phyloP scores from a whole-genome alignment of 2,329 filamentous ascomycete species.

The Periglandula ipomoeae region DNA sequence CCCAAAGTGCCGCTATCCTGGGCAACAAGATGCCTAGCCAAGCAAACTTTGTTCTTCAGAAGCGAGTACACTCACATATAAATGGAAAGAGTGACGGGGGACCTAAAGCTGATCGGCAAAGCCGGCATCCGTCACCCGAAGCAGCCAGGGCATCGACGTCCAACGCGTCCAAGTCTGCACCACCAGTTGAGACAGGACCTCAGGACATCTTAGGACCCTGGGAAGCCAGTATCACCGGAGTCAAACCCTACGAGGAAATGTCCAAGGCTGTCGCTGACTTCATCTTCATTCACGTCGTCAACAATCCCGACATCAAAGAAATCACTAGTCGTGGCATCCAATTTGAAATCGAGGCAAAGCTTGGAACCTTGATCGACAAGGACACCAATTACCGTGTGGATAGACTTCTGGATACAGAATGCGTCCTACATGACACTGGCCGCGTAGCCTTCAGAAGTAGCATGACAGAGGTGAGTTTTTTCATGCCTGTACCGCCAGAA shows the following conservation, averaged over 20 bases:
- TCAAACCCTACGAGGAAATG: slow-evolving; percentile 64
- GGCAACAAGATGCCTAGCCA: slow-evolving; percentile 29
- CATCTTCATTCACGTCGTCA: slow-evolving; percentile 62
- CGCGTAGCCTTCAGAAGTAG: slow-evolving; percentile 70
- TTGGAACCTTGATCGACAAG: slow-evolving; percentile 72
- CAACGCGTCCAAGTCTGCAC: slow-evolving; percentile 14
- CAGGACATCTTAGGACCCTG: slow-evolving; percentile 42
- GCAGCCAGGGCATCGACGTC: slow-evolving; percentile 23
- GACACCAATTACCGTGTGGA: slow-evolving; percentile 60
- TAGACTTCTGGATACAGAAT: slow-evolving; percentile 61
- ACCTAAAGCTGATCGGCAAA: slow-evolving; percentile 23
- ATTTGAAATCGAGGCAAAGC: slow-evolving; percentile 90
- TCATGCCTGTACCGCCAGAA: background rate
- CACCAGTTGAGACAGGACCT: slow-evolving; percentile 19
- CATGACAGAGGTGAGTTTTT: slow-evolving; percentile 69
- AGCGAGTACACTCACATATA: slow-evolving; percentile 22
- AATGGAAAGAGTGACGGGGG: slow-evolving; percentile 30
- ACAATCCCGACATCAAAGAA: slow-evolving; percentile 55
- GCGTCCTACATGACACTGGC: slow-evolving; percentile 52
- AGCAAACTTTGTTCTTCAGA: slow-evolving; percentile 38
- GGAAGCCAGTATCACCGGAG: slow-evolving; percentile 60
- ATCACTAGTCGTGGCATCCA: slow-evolving; percentile 57
- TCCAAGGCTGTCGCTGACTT: slow-evolving; percentile 74
- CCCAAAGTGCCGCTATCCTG: slow-evolving; percentile 28
- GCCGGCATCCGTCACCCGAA: slow-evolving; percentile 39